Evolutionary conservation across 192 early-diverging fungal genomes (phyloP), one percentile per base, ranked within the genome.

Genomic region (Coemansia sp.): DNA sequence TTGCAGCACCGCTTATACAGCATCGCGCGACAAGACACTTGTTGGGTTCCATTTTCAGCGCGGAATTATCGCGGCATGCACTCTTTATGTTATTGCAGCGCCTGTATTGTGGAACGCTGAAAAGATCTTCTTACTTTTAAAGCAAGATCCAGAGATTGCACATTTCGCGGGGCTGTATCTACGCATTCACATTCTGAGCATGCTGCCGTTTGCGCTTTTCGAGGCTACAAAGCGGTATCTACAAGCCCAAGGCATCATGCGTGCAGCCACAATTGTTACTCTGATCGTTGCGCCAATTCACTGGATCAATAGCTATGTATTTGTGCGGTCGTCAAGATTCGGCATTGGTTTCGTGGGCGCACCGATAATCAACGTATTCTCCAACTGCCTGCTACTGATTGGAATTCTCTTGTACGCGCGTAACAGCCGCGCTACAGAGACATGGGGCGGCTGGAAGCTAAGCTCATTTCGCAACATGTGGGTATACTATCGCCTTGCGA

Each of bases 161-260:
- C 48, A 51, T 26, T 16, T 66, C 10, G 61, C 58, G 39, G 91
- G 85, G 0, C 29, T 79, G 40, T 96, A 88, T 77, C 61, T 90
- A 18, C 61, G 78, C 15, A 86, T 81, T 30, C 75, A 87, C 6
- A 60, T 94, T 23, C 80, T 86, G 7, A 90, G 91, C 15, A 81
- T 88, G 28, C 86, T 91, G 23, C 89, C 92, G 0, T 86, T 75
- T 63, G 71, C 94, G 56, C 77, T 91, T 18, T 88, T 86, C 82
- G 93, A 95, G 59, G 88, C 87, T 60, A 73, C 90, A 25, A 90
- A 92, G 61, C 85, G 91, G 52, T 95, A 82, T 66, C 73, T 95
- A 35, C 90, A 94, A 70, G 86, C 87, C 0, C 94, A 96, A 81
- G 92, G 87, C 4, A 68, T 68, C 63, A 94, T 96, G 93, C 80